Percentiles rank a stretch among this genome's conserved stretches.
Conservation (phyloP, 2,329 filamentous ascomycete species). For the Zarea fungicola region DNA sequence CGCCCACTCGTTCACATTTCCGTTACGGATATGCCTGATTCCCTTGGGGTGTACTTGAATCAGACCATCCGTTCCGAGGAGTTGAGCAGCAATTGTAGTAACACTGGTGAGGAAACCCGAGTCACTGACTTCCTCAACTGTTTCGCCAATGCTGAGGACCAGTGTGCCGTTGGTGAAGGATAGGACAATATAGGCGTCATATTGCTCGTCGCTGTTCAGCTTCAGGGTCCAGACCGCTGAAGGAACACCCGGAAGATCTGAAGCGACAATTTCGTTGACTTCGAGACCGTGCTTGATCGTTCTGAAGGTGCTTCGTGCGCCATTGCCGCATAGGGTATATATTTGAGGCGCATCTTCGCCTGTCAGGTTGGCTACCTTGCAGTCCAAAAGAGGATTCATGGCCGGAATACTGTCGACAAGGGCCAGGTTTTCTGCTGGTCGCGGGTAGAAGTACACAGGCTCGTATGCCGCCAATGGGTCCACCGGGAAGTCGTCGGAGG, state of each 20-base stretch:
- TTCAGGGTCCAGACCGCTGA: conserved; percentile 95
- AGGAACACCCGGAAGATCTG: conserved; percentile 81
- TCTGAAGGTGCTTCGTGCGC: conserved; percentile 83
- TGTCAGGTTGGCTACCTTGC: conserved; percentile 84
- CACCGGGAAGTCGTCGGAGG: conserved; percentile 73
- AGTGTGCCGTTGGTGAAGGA: conserved; percentile 87
- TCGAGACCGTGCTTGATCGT: conserved; percentile 89
- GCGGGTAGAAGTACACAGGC: conserved; percentile 79
- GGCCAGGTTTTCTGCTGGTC: conserved; percentile 74
- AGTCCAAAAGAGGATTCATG: conserved; percentile 86
- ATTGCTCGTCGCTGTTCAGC: conserved; percentile 72
- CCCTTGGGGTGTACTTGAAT: conserved; percentile 96
- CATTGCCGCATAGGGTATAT: conserved; percentile 84
- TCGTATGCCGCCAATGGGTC: conserved; percentile 68
- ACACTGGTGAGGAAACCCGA: conserved; percentile 87
- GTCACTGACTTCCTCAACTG: conserved; percentile 90
- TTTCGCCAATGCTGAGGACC: conserved; percentile 92
- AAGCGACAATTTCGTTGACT: conserved; percentile 93
- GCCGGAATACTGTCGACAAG: conserved; percentile 80
- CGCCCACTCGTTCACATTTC: conserved; percentile 86
- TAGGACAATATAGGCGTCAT: conserved; percentile 91
- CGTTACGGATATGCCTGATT: conserved; percentile 79
- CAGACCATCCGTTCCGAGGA: conserved; percentile 87
- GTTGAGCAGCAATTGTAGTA: conserved; percentile 85
- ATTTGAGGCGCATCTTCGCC: conserved; percentile 95